Evolutionary conservation across 2,329 filamentous ascomycete genomes (phyloP), one percentile per base, ranked within the genome.

Genomic region (Cladorrhinum sp.): DNA sequence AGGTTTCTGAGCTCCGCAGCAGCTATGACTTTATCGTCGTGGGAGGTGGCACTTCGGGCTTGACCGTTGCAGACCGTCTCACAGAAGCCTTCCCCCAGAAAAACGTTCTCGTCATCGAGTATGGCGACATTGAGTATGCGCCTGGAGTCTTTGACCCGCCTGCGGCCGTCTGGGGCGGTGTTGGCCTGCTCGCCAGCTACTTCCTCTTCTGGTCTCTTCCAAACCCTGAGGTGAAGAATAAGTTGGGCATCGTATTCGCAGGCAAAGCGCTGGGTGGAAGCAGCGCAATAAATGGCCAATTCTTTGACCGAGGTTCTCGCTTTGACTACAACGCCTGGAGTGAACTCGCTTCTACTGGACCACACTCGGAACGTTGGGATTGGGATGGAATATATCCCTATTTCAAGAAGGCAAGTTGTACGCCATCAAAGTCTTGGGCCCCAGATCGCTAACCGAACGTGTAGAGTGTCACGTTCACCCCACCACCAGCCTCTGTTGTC

Each of bases 321-420:
- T 66, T 66, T 59, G 74, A 77, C 64, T 73, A 73, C 54, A 69
- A 77, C 55, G 70, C 72, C 20, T 77, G 74, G 75, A 68, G 57
- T 22, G 60, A 68, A 23, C 63, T 67, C 20, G 64, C 66, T 25
- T 49, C 50, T 7, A 3, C 22, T 1, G 60, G 57, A n/a, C 7
- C 16, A 18, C 41, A 3, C n/a, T 22, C 16, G 8, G 41, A 45
- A 45, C 68, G 67, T 2, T 77, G 75, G 75, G 68, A 72, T 50
- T 77, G 74, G 72, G 63, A 71, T 2, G 69, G 68, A 18, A 67
- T 76, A 32, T 64, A 73, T 3, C 73, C 74, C 4, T 73, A 70
- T 58, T 76, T 75, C 58, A 70, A 70, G 55, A 77, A 76, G 41
- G 41, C 20, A 12, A 45, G 41, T 20, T 32, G 3, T 22, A 8